phyloP scores from a whole-genome alignment of 257 asterid species.

The Gentiana dahurica region DNA sequence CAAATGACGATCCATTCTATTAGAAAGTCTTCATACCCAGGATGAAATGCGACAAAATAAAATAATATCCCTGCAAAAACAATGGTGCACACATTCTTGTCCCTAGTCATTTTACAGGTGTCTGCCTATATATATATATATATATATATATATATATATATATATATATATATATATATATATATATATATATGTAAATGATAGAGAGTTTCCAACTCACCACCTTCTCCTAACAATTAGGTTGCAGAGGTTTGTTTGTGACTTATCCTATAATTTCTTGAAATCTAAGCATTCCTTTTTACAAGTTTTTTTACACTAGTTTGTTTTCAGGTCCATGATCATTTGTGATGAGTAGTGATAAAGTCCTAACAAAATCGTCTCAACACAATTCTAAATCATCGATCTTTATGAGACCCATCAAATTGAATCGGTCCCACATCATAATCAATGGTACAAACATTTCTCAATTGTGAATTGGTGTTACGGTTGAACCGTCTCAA shows the following conservation, averaged over 20 bases:
- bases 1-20: too few relatives aligned
- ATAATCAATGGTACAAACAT: not conserved
- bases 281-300: constrained; percentile 9
- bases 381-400: not conserved
- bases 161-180: too few relatives aligned
- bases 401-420: too few relatives aligned
- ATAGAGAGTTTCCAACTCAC: constrained; percentile 17
- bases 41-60: too few relatives aligned
- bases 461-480: not conserved
- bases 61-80: too few relatives aligned
- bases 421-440: not conserved
- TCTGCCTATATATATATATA: too few relatives aligned
- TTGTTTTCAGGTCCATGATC: not conserved
- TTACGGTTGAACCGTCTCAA: not conserved
- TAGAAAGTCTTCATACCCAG: too few relatives aligned
- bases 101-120: too few relatives aligned
- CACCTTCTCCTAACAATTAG: constrained; percentile 4
- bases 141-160: too few relatives aligned
- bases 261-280: constrained; percentile 12
- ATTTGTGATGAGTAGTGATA: not conserved
- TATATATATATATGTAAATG: not conserved
- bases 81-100: too few relatives aligned
- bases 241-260: constrained; percentile 2
- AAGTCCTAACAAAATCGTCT: not conserved
- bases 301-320: not conserved